Evolutionary conservation across 2,329 filamentous ascomycete genomes (phyloP).

Genomic region (Cryphonectria nitschkei): DNA sequence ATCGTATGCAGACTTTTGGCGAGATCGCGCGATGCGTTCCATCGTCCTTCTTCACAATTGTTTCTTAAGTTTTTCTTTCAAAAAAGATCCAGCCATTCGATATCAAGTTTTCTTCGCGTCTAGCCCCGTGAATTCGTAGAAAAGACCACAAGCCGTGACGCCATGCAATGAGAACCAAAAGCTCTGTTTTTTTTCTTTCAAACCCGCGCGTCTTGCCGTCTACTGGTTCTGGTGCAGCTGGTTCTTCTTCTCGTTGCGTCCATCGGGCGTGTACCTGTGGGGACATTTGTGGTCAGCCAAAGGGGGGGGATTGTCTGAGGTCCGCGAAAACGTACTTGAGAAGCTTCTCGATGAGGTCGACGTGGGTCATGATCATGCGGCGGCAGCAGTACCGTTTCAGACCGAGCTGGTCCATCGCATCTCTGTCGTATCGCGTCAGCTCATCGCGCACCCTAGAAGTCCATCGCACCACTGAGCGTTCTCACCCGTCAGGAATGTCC

Average conservation of each 20-base stretch:
- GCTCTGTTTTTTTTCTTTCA: not conserved
- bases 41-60: not conserved
- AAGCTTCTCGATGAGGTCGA: conserved; percentile 97
- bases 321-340: conserved; percentile 68
- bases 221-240: conserved; percentile 38
- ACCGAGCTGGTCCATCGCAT: conserved; percentile 93
- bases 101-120: not conserved
- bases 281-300: conserved; percentile 10
- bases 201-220: not conserved
- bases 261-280: conserved; percentile 63
- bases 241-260: conserved; percentile 66
- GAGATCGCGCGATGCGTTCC: not conserved
- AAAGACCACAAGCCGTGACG: conserved; percentile 22
- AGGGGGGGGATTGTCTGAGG: not conserved
- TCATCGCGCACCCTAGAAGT: conserved; percentile 29
- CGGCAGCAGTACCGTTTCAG: conserved; percentile 98
- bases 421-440: conserved; percentile 56
- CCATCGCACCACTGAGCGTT: conserved; percentile 24
- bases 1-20: not conserved
- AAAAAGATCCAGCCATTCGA: not conserved
- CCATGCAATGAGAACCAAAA: conserved; percentile 21
- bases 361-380: conserved; percentile 99
- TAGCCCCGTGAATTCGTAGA: not conserved
- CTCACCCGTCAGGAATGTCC: conserved; percentile 73
- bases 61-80: not conserved